A percentile compares a stretch with the other conserved stretches of the same genome.
Conservation (phyloP, 495 filamentous ascomycete genomes). For the Penicillium arizonense region DNA sequence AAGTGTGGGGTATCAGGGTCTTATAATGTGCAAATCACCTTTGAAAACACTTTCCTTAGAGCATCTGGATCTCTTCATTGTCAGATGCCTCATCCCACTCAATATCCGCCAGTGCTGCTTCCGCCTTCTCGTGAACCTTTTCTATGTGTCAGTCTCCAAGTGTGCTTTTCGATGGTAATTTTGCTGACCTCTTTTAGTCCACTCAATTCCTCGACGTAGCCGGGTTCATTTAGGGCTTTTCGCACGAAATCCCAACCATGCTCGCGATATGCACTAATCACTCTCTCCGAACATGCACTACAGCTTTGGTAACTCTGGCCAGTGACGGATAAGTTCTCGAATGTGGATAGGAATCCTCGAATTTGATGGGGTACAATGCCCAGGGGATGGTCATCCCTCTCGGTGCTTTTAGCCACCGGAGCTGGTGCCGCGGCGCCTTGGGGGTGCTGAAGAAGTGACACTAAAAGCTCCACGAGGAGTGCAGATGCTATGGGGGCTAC, state of each 20-base stretch:
- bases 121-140: slow-evolving; percentile 72
- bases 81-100: slow-evolving; percentile 61
- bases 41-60: slow-evolving; percentile 11
- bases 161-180: background rate
- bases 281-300: slow-evolving; percentile 81
- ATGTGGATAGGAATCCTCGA: slow-evolving; percentile 83
- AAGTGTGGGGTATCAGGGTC: background rate
- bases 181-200: slow-evolving; percentile 77
- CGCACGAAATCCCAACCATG: slow-evolving; percentile 89
- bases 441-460: slow-evolving; percentile 86
- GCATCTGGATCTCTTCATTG: slow-evolving; percentile 38
- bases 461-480: slow-evolving; percentile 84
- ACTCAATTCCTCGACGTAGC: slow-evolving; percentile 87
- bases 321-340: slow-evolving; percentile 77
- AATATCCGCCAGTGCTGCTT: slow-evolving; percentile 59
- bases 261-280: slow-evolving; percentile 67
- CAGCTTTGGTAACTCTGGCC: slow-evolving; percentile 87
- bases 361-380: slow-evolving; percentile 91
- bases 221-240: slow-evolving; percentile 75
- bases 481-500: slow-evolving; percentile 90
- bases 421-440: slow-evolving; percentile 59
- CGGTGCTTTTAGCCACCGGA: slow-evolving; percentile 49
- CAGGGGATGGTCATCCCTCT: slow-evolving; percentile 71
- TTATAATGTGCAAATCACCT: background rate
- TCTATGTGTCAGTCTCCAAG: slow-evolving; percentile 21